Evolutionary conservation across 768 basidiomycete species (phyloP).

Genomic region (Leccinum broughii): DNA sequence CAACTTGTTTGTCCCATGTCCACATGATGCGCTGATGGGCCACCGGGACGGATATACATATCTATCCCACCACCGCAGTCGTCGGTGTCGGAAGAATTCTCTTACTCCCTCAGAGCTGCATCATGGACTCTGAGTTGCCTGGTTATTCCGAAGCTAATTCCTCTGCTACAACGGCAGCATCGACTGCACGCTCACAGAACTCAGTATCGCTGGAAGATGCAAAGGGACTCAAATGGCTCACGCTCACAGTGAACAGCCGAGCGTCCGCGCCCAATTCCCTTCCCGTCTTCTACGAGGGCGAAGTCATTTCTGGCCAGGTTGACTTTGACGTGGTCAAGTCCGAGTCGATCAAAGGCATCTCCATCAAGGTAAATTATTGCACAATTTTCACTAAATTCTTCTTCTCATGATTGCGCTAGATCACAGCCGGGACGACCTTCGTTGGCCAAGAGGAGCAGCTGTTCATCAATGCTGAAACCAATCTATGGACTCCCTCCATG

Average conservation of each 20-base stretch:
- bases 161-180: not conserved
- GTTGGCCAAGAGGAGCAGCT: slow-evolving; percentile 55
- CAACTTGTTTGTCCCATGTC: too few relatives aligned
- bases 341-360: slow-evolving; percentile 49
- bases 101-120: not conserved
- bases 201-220: slow-evolving; percentile 43
- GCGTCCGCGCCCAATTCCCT: slow-evolving; percentile 37
- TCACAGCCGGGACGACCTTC: slow-evolving; percentile 48
- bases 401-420: slow-evolving; percentile 20
- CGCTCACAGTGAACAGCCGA: slow-evolving; percentile 46
- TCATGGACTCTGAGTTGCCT: slow-evolving; percentile 19
- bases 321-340: slow-evolving; percentile 51
- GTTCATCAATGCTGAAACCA: slow-evolving; percentile 46
- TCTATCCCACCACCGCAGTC: too few relatives aligned
- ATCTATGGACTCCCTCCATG: slow-evolving; percentile 41
- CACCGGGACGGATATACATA: too few relatives aligned
- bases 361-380: slow-evolving; percentile 41
- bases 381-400: not conserved
- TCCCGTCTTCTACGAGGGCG: slow-evolving; percentile 49
- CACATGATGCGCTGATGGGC: too few relatives aligned
- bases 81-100: not conserved
- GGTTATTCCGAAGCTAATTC: slow-evolving; percentile 15
- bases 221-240: slow-evolving; percentile 47
- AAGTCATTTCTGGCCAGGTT: slow-evolving; percentile 50
- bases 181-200: slow-evolving; percentile 33